These are phyloP conservation scores for Populus hybrid DNA, from an alignment of 441 rosid species.

Conservation along the genomic window DNA sequence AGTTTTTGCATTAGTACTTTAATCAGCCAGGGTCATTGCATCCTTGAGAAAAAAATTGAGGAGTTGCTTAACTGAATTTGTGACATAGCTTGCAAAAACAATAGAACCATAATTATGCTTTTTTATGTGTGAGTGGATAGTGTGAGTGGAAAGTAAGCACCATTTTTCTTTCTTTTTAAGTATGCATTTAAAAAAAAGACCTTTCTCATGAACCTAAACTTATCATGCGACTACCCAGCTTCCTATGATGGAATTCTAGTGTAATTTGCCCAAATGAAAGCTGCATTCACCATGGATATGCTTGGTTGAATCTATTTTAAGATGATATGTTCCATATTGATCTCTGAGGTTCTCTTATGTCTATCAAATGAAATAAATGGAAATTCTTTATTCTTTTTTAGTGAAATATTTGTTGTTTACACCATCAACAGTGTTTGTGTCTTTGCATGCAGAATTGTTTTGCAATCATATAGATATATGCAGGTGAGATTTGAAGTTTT, in stretches of 20 bases:
- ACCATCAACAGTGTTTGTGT: neutral
- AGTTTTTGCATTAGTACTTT: neutral
- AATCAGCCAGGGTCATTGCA: neutral
- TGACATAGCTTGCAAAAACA: neutral
- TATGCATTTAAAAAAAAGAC: neutral
- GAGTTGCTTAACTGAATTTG: neutral
- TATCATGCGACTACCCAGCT: neutral
- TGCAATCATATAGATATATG: constrained; percentile 2
- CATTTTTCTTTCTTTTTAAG: no score
- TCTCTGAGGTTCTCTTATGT: neutral
- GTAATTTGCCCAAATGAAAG: neutral
- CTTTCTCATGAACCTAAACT: neutral
- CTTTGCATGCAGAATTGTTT: neutral
- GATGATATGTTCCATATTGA: neutral
- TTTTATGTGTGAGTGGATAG: neutral
- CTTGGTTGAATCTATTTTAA: neutral
- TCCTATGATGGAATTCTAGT: neutral
- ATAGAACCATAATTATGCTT: neutral
- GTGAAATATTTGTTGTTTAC: neutral
- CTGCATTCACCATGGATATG: neutral
- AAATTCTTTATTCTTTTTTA: neutral
- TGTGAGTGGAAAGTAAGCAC: no score
- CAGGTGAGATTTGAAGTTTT: constrained; percentile 9
- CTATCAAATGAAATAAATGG: neutral
- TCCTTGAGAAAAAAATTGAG: neutral